These are phyloP conservation scores for Sporothrix dimorphospora DNA, from an alignment of 2,329 filamentous ascomycete genomes.

Conservation along the genomic window DNA sequence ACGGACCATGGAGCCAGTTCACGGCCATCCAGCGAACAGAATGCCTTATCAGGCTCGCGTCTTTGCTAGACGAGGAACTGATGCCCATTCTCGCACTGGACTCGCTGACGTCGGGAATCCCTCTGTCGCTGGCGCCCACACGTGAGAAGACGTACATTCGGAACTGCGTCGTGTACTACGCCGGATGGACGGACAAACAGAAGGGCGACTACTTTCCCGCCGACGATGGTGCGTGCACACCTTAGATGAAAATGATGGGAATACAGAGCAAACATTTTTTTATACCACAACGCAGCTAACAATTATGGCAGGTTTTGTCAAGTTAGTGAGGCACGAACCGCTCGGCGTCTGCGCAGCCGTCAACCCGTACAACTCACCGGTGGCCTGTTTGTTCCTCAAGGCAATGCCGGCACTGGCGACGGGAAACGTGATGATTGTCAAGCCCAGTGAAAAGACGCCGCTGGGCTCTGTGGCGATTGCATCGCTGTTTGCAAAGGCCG, in stretches of 20 bases:
- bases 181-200: conserved; percentile 47
- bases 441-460: conserved; percentile 60
- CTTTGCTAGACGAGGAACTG: conserved; percentile 20
- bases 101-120: conserved; percentile 25
- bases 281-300: no score
- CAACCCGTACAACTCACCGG: conserved; percentile 45
- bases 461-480: conserved; percentile 60
- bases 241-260: no score
- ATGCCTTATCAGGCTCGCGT: conserved; percentile 10
- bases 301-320: conserved; percentile 41
- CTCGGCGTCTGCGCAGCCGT: conserved; percentile 21
- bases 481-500: conserved; percentile 65
- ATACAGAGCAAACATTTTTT: no score
- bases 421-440: conserved; percentile 59
- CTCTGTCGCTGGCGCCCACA: conserved; percentile 23
- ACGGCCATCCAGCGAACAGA: conserved; percentile 14
- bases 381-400: conserved; percentile 69
- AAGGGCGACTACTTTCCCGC: conserved; percentile 45
- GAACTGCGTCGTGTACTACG: conserved; percentile 20
- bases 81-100: conserved; percentile 6
- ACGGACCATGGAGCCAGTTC: conserved; percentile 38
- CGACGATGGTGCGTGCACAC: no score
- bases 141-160: conserved; percentile 26
- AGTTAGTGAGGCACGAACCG: conserved; percentile 19
- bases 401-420: conserved; percentile 62